Evolutionary conservation across 192 early-diverging fungal species (phyloP).

Genomic region (Umbelopsis sp.): DNA sequence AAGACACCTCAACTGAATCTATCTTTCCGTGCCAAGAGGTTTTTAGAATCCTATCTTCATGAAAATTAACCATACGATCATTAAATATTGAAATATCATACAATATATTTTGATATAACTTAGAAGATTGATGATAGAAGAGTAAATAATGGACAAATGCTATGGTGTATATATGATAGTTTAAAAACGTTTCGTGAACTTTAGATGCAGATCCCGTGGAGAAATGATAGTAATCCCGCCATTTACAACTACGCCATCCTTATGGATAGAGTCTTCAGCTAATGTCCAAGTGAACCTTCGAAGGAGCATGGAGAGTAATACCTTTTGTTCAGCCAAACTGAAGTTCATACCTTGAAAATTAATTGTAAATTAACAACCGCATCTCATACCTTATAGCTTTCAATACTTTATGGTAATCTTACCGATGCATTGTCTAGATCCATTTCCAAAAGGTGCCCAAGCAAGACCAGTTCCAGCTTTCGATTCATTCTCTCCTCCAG

Average conservation of each 20-base stretch:
- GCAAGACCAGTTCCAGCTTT: constrained; percentile 38
- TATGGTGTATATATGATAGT: too few relatives aligned
- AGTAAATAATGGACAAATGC: too few relatives aligned
- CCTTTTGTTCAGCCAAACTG: constrained; percentile 57
- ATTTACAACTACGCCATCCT: background rate
- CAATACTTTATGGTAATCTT: background rate
- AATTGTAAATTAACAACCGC: background rate
- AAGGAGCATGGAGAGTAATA: constrained; percentile 49
- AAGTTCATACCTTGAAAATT: constrained; percentile 65
- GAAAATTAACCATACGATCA: too few relatives aligned
- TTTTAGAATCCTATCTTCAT: too few relatives aligned
- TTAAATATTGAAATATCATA: too few relatives aligned
- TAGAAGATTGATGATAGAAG: too few relatives aligned
- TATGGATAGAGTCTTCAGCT: constrained; percentile 11
- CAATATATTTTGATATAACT: too few relatives aligned
- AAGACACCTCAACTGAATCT: too few relatives aligned
- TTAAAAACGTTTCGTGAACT: background rate
- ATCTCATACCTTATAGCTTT: background rate
- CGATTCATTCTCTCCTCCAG: constrained; percentile 24
- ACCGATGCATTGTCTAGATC: constrained; percentile 47
- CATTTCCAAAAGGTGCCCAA: constrained; percentile 59
- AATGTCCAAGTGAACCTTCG: constrained; percentile 17
- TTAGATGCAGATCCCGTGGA: background rate
- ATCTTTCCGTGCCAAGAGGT: too few relatives aligned
- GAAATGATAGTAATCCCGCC: background rate